These are phyloP conservation scores for Hypoxylon sp. DNA, from an alignment of 2,329 filamentous ascomycete genomes.

Conservation along the genomic window DNA sequence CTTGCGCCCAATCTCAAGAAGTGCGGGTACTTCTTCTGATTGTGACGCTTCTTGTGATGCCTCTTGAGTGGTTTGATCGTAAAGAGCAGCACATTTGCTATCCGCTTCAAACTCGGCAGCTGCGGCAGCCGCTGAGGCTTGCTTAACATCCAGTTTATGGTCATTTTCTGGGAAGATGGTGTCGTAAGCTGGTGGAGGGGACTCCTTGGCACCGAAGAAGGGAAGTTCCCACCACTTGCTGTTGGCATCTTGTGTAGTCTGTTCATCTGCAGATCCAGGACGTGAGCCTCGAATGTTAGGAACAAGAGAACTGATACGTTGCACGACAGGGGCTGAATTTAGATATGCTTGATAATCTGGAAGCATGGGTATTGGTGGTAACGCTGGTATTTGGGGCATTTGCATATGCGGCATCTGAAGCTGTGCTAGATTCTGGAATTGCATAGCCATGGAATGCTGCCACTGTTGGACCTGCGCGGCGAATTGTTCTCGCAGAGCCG, in stretches of 20 bases:
- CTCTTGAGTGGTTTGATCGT: constrained; percentile 62
- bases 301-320: constrained; percentile 79
- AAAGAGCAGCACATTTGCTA: constrained; percentile 68
- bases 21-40: constrained; percentile 55
- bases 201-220: constrained; percentile 62
- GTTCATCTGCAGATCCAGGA: constrained; percentile 63
- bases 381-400: constrained; percentile 67
- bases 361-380: constrained; percentile 73
- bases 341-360: constrained; percentile 81
- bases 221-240: constrained; percentile 79
- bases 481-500: constrained; percentile 81
- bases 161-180: constrained; percentile 78
- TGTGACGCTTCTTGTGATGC: constrained; percentile 50
- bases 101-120: constrained; percentile 72
- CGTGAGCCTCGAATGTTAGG: constrained; percentile 72
- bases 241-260: constrained; percentile 63
- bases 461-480: constrained; percentile 82
- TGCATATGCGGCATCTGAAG: constrained; percentile 76
- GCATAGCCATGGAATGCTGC: constrained; percentile 78
- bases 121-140: constrained; percentile 70
- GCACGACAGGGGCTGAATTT: constrained; percentile 73
- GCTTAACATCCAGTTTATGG: constrained; percentile 65
- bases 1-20: constrained; percentile 74
- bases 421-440: constrained; percentile 75
- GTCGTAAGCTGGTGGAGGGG: constrained; percentile 81